Evolutionary conservation across 2,329 filamentous ascomycete species (phyloP).

Genomic region (Escovopsis weberi): DNA sequence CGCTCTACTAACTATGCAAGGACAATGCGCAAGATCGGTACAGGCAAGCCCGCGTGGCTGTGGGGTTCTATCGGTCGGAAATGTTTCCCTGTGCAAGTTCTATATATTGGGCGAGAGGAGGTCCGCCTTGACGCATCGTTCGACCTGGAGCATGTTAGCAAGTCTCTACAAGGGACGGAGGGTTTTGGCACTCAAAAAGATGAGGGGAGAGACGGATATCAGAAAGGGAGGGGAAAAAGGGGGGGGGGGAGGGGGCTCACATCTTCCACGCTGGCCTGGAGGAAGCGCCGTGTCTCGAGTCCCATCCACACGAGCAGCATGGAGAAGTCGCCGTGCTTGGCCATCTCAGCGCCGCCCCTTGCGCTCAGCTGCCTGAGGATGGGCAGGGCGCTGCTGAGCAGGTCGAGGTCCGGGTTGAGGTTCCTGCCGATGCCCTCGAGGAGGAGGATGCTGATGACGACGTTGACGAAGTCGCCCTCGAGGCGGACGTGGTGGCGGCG

Average conservation of each 20-base stretch:
- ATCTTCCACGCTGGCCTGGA: constrained; percentile 82
- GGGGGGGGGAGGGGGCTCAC: constrained; percentile 32
- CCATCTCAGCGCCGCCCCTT: constrained; percentile 54
- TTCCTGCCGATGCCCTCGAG: constrained; percentile 86
- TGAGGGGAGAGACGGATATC: background rate
- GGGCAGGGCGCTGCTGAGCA: constrained; percentile 73
- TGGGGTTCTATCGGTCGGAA: background rate
- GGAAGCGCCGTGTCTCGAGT: constrained; percentile 72
- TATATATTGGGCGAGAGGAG: constrained; percentile 76
- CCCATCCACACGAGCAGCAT: constrained; percentile 90
- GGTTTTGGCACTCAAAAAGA: background rate
- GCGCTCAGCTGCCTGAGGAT: constrained; percentile 80
- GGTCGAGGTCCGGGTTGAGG: constrained; percentile 73
- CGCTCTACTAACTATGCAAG: no score
- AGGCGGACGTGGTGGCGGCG: constrained; percentile 81
- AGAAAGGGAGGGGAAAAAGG: background rate
- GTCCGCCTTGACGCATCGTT: constrained; percentile 84
- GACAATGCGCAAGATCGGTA: no score
- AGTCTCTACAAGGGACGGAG: background rate
- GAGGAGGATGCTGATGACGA: constrained; percentile 86
- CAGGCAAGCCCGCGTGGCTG: background rate
- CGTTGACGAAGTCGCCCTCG: constrained; percentile 96
- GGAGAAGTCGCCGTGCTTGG: constrained; percentile 59
- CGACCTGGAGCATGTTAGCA: constrained; percentile 39
- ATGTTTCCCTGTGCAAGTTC: constrained; percentile 9